These are phyloP conservation scores for Selenicereus undatus DNA, from an alignment of 148 eudicot genomes.

Conservation along the genomic window DNA sequence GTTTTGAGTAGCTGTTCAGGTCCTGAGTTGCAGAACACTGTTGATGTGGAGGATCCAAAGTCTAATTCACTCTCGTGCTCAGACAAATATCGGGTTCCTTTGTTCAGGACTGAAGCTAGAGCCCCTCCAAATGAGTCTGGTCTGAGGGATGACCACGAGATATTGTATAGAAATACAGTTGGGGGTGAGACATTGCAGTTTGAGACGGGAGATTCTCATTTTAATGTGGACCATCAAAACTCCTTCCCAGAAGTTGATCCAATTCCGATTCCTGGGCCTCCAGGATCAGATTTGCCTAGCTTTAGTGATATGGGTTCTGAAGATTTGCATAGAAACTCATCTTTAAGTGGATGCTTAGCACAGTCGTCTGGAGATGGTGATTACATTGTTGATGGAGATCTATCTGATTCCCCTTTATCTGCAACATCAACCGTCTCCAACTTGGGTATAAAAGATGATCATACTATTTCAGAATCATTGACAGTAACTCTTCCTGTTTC, in stretches of 20 bases:
- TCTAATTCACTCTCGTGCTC: constrained; percentile 13
- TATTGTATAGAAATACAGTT: constrained; percentile 28
- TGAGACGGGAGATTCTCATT: constrained; percentile 29
- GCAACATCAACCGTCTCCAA: constrained; percentile 51
- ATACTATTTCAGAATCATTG: constrained; percentile 15
- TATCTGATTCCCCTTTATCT: constrained; percentile 51
- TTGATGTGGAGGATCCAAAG: constrained; percentile 18
- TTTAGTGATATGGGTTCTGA: constrained; percentile 58
- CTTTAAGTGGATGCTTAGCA: constrained; percentile 42
- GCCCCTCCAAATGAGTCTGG: constrained; percentile 11
- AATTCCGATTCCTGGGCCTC: constrained; percentile 75
- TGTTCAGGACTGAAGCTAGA: constrained; percentile 26
- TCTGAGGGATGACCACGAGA: constrained; percentile 28
- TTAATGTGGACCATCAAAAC: constrained; percentile 32
- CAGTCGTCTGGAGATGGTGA: constrained; percentile 44
- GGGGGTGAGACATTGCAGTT: constrained; percentile 26
- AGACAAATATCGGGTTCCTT: constrained; percentile 28
- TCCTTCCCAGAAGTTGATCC: constrained; percentile 50
- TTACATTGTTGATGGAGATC: constrained; percentile 39
- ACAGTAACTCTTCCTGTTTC: constrained; percentile 16
- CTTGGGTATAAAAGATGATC: constrained; percentile 23
- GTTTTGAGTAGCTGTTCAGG: constrained; percentile 30
- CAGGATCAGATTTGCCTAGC: constrained; percentile 68
- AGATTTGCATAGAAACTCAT: constrained; percentile 50
- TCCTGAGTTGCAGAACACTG: constrained; percentile 28